These are phyloP conservation scores for Aleurites moluccanus DNA, from an alignment of 441 rosid species.

Conservation along the genomic window DNA sequence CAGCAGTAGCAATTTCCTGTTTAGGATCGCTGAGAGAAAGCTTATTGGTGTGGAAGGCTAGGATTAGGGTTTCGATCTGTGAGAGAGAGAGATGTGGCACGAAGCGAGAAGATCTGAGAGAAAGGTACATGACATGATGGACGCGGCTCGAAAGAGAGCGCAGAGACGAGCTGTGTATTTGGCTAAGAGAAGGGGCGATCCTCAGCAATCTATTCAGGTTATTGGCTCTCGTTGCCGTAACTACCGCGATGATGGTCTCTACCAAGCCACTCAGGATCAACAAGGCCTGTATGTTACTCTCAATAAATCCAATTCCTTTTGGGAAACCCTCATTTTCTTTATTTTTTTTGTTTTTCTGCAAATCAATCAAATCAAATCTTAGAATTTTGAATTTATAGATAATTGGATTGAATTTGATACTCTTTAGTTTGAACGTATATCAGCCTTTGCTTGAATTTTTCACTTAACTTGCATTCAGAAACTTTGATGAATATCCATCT, in stretches of 20 bases:
- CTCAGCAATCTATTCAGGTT: constrained; percentile 84
- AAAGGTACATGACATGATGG: constrained; percentile 99
- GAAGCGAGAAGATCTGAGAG: constrained; percentile 97
- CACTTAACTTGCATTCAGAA: too few relatives aligned
- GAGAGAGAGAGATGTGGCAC: constrained; percentile 72
- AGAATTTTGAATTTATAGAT: too few relatives aligned
- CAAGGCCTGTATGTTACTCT: constrained; percentile 69
- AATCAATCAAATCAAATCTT: too few relatives aligned
- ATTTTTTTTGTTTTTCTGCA: too few relatives aligned
- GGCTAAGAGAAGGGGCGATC: constrained; percentile 96
- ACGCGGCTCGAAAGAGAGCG: constrained; percentile 98
- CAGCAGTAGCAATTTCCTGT: background rate
- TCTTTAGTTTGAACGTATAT: too few relatives aligned
- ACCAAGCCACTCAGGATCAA: constrained; percentile 86
- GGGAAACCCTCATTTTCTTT: too few relatives aligned
- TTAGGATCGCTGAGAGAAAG: background rate
- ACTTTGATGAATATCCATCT: too few relatives aligned
- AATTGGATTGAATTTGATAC: too few relatives aligned
- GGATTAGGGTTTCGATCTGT: constrained; percentile 11
- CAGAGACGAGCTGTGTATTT: constrained; percentile 84
- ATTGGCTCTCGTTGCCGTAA: constrained; percentile 63
- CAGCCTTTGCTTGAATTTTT: too few relatives aligned
- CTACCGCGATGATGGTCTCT: constrained; percentile 85
- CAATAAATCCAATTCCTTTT: background rate
- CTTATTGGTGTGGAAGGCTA: too few relatives aligned